Base-by-base conservation (phyloP, 2,329 filamentous ascomycete genomes). In the Penicillium hesseltinei region DNA sequence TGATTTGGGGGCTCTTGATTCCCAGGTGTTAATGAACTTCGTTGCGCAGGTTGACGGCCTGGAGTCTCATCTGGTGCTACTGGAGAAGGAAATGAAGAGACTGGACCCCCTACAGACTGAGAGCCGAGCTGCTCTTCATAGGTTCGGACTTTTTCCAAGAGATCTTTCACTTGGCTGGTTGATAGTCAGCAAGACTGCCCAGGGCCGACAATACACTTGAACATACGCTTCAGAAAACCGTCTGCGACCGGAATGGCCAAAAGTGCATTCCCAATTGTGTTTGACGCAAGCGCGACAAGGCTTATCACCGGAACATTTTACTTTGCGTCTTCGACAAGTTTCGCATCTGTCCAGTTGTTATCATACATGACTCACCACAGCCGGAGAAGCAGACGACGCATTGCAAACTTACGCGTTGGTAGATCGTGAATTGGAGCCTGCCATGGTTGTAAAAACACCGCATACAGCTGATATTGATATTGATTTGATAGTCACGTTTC, bases 281-380 rank as follows among this genome's bases (percentile, higher is more conserved):
- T 57, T 65, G 25, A 51, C 17, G 35, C 63, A 66, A 21, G 51
- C 54, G 13, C 57, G 56, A 38, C 63, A 66, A 11, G 63, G 63
- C 39, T 63, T 62, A 1, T 65, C 63, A 19, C 63, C 63, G 27
- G 63, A 63, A 27, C 63, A 66, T 54, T 63, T 66, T 21, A 66
- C 63, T 38, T 66, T 66, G 33, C 63, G 58, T 45, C 56, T 57
- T 21, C 63, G 63, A 19, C 63, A 66, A 25, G 59, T 56, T 48
- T 61, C 59, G 27, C 59, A 61, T 54, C 59, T 57, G 29, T 21
- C 25, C 27, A 33, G 39, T 44, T 52, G 53, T 61, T 44, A 61
- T 31, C 33, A 49, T 23, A 10, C 47, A 48, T 42, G 6, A 19
- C 17, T 7, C 19, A 17, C 31, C 7, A 4, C 35, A 29, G 13